Conservation (phyloP, 345 rosid genomes). For the Erodium maritimum region DNA sequence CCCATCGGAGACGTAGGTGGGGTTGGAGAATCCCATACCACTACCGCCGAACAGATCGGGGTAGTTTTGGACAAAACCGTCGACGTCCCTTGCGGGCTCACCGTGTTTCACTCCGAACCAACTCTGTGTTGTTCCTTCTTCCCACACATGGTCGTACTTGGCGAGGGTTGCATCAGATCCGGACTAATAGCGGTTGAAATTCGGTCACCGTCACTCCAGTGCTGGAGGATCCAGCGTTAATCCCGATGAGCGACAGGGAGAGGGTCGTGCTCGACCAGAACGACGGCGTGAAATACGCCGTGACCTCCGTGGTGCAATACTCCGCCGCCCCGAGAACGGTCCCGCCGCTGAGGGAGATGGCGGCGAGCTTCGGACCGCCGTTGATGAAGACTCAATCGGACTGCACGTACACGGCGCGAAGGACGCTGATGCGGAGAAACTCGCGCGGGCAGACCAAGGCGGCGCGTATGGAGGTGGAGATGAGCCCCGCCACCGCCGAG, state of each 20-base stretch:
- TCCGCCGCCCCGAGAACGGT: constrained; percentile 28
- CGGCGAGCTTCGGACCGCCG: constrained; percentile 20
- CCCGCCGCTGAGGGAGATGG: constrained; percentile 14
- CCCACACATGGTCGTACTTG: too few species aligned
- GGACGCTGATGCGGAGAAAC: constrained; percentile 19
- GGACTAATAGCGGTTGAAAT: too few species aligned
- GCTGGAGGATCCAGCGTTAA: constrained; percentile 26
- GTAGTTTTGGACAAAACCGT: too few species aligned
- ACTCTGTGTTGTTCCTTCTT: too few species aligned
- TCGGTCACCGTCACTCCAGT: constrained; percentile 33
- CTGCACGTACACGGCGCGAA: constrained; percentile 21
- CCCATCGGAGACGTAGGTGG: too few species aligned
- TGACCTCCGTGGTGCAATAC: constrained; percentile 29
- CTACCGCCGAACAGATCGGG: too few species aligned
- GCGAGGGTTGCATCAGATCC: too few species aligned
- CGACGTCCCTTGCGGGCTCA: too few species aligned
- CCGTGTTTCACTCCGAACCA: too few species aligned
- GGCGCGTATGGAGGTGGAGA: constrained; percentile 30
- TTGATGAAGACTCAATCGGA: constrained; percentile 28
- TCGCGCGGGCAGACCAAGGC: constrained; percentile 30
- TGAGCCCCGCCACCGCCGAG: constrained; percentile 20
- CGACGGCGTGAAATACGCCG: constrained; percentile 24
- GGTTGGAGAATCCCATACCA: too few species aligned
- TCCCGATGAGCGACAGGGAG: constrained; percentile 16
- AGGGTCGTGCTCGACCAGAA: constrained; percentile 29